These are phyloP conservation scores for Eucalyptus erythrocorys DNA, from an alignment of 345 rosid genomes.

Conservation along the genomic window DNA sequence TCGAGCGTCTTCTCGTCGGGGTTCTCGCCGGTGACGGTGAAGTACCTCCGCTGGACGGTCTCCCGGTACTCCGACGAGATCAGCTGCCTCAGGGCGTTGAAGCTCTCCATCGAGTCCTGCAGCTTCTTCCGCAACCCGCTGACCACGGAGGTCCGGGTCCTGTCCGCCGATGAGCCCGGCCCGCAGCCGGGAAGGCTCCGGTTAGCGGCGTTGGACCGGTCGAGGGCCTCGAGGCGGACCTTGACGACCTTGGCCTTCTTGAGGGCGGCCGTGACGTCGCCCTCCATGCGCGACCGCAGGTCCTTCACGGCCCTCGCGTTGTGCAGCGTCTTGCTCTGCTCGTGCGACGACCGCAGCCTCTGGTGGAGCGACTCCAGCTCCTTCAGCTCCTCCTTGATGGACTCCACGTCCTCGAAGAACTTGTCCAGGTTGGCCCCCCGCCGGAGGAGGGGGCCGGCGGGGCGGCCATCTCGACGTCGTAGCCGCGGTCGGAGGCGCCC, in stretches of 20 bases:
- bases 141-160: slow-evolving; percentile 76
- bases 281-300: slow-evolving; percentile 58
- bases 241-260: slow-evolving; percentile 57
- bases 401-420: slow-evolving; percentile 75
- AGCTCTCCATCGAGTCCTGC: slow-evolving; percentile 66
- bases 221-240: slow-evolving; percentile 63
- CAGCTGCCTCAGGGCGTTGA: slow-evolving; percentile 38
- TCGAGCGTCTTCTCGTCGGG: slow-evolving; percentile 65
- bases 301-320: slow-evolving; percentile 56
- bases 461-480: slow-evolving; percentile 17
- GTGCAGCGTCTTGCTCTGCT: slow-evolving; percentile 56
- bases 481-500: not conserved
- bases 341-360: slow-evolving; percentile 54
- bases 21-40: slow-evolving; percentile 65
- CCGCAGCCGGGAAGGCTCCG: slow-evolving; percentile 66
- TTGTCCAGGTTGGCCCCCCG: slow-evolving; percentile 48
- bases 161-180: slow-evolving; percentile 73
- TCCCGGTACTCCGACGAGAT: slow-evolving; percentile 61
- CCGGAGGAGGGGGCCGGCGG: not conserved
- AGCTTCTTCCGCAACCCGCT: slow-evolving; percentile 76
- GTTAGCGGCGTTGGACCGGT: slow-evolving; percentile 67
- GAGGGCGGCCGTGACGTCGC: slow-evolving; percentile 47
- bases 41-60: slow-evolving; percentile 72
- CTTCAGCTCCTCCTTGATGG: slow-evolving; percentile 67
- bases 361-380: slow-evolving; percentile 47